Base-by-base conservation (phyloP, 2,329 filamentous ascomycete species). In the Scedosporium apiospermum region DNA sequence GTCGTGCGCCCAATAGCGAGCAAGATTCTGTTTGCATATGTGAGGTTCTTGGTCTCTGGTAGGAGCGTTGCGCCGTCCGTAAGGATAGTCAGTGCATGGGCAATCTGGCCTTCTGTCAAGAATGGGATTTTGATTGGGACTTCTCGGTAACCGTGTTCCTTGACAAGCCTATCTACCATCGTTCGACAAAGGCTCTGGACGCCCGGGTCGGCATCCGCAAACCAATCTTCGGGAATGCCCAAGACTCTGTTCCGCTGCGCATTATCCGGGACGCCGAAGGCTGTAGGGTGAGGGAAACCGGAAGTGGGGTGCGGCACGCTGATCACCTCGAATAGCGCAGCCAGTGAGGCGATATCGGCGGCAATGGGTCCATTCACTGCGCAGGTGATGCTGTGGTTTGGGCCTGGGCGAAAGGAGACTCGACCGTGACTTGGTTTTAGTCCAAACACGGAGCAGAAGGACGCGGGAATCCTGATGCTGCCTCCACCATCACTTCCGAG, bases 401-500 rank as follows among this genome's bases (percentile, higher is more conserved):
- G 74, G 1, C 84, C 81, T 0, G 88, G 88, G 3, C 78, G 77
- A 58, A 75, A 78, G 65, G 88, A 89, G 1, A 92, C 75, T 23
- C 89, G 84, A 27, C 82, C 81, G 69, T 90, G 88, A 0, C 83
- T 85, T 0, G 89, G 80, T 70, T 93, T 93, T 46, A 93, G 78
- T 0, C 90, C 89, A 70, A 86, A 92, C 6, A 91, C 76, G 10
- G 88, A 88, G 69, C 89, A 92, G 70, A 87, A 90, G 6, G 82
- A 82, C 0, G 87, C 78, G 0, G 90, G 90, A 41, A 93, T 86
- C 1, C 90, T 84, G 65, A 93, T 87, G 59, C 84, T 89, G 63
- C 89, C 89, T 38, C 89, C 89, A 16, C 88, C 88, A 69, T 92
- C 89, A 46, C 83, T 85, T 16, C 89, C 90, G 12, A 91, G 78